Conservation (phyloP, 176 grass and related monocot species). For the Puya raimondii region DNA sequence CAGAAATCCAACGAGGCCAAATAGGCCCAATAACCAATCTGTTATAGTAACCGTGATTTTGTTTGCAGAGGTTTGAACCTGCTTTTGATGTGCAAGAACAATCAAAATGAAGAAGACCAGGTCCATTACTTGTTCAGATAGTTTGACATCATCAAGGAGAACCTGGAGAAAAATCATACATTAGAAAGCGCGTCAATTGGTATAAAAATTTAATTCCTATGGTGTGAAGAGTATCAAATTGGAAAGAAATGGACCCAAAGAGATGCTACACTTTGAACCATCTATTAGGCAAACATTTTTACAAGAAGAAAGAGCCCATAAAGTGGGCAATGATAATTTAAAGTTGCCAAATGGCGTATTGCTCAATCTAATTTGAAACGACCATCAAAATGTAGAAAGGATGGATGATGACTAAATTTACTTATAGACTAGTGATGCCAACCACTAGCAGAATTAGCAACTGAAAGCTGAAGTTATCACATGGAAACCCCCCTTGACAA, state of each 20-base stretch:
- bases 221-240: no score
- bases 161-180: slow-evolving; percentile 34
- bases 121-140: slow-evolving; percentile 93
- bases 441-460: slow-evolving; percentile 1
- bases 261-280: not conserved
- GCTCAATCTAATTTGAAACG: no score
- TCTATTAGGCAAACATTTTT: no score
- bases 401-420: no score
- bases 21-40: no score
- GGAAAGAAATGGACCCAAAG: not conserved
- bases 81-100: slow-evolving; percentile 65
- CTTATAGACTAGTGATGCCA: not conserved
- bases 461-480: not conserved
- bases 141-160: slow-evolving; percentile 79
- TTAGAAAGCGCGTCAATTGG: slow-evolving; percentile 5
- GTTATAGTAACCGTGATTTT: not conserved
- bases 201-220: no score
- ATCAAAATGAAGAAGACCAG: slow-evolving; percentile 67
- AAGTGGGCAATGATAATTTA: no score
- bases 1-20: no score
- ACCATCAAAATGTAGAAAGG: no score
- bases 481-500: no score
- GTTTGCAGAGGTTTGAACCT: slow-evolving; percentile 36
- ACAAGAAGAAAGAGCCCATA: no score
- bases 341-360: no score